Percentiles rank a stretch among this genome's conserved stretches.
These are phyloP conservation scores for Nicotiana obtusifolia DNA, from an alignment of 257 asterid genomes.

Conservation along the genomic window DNA sequence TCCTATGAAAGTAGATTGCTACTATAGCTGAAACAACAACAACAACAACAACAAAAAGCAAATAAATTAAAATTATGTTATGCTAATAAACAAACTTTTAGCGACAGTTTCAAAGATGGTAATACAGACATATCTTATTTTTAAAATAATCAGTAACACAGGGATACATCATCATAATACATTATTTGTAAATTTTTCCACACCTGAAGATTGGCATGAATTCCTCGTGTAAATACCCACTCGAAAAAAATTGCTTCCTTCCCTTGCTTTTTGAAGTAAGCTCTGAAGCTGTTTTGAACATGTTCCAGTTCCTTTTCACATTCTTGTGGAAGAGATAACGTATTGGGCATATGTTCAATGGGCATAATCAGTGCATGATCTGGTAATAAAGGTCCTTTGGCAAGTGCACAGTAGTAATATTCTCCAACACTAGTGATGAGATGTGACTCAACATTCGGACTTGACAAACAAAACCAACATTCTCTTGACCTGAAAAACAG, in stretches of 20 bases:
- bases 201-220: slow-evolving; percentile 98
- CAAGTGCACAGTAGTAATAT: slow-evolving; percentile 75
- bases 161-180: background rate
- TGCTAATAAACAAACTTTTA: background rate
- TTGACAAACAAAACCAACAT: slow-evolving; percentile 97
- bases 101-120: background rate
- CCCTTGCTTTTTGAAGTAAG: slow-evolving; percentile 68
- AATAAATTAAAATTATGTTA: background rate
- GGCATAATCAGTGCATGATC: slow-evolving; percentile 90
- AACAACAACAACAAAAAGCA: background rate
- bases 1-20: background rate
- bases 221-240: slow-evolving; percentile 75
- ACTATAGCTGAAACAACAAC: background rate
- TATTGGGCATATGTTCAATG: slow-evolving; percentile 75
- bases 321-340: slow-evolving; percentile 64
- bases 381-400: slow-evolving; percentile 86
- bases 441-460: slow-evolving; percentile 76
- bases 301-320: slow-evolving; percentile 54
- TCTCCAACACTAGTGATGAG: slow-evolving; percentile 75
- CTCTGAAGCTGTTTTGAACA: slow-evolving; percentile 60
- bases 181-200: background rate
- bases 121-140: background rate
- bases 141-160: background rate
- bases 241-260: slow-evolving; percentile 81
- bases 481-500: slow-evolving; percentile 69